Base-by-base conservation (phyloP, 495 filamentous ascomycete genomes). In the Lasiosphaeriaceae sp. region DNA sequence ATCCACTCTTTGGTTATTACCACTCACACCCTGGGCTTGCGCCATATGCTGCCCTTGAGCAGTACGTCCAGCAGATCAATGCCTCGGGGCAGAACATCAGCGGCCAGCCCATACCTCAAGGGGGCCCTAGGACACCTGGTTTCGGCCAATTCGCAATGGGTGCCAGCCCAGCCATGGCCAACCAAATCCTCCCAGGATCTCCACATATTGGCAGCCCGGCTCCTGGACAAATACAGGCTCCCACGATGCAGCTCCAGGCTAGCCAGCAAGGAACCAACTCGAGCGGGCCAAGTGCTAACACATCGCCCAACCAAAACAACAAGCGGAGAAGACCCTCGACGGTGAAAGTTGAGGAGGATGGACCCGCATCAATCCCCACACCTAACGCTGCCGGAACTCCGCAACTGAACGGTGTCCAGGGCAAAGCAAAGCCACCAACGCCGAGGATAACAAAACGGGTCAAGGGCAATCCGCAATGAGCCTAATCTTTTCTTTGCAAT, bases 281-380 rank as follows among this genome's bases (percentile, higher is more conserved):
- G n/a, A 85, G 86, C 58, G 87, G 81, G 1, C 84, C 84, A 2
- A 92, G 88, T 61, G 87, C 89, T 7, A 95, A 90, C 66, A 93
- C 92, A 3, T 95, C 90, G 52, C 92, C 92, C 11, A 88, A 86
- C 53, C 83, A 86, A 31, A 85, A 80, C 47, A 88, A 86, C 66
- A 92, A 94, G 73, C 83, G 90, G 56, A 80, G 92, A 54, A 77
- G 90, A 41, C 76, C 86, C 11, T 92, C 89, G 56, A 83, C 83
- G 3, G 87, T 93, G 49, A 94, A 95, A 74, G 74, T 79, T 35
- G 90, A 93, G 55, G 81, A 77, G 17, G 89, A 92, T 17, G 70
- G 66, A 5, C 67, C 74, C 3, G 79, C 79, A 37, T 71, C 71
- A 26, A 75, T 73, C 1, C 74, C 76, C 0, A 77, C 76, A 11